Conservation (phyloP, 2,329 filamentous ascomycete genomes). For the Phialemonium atrogriseum region DNA sequence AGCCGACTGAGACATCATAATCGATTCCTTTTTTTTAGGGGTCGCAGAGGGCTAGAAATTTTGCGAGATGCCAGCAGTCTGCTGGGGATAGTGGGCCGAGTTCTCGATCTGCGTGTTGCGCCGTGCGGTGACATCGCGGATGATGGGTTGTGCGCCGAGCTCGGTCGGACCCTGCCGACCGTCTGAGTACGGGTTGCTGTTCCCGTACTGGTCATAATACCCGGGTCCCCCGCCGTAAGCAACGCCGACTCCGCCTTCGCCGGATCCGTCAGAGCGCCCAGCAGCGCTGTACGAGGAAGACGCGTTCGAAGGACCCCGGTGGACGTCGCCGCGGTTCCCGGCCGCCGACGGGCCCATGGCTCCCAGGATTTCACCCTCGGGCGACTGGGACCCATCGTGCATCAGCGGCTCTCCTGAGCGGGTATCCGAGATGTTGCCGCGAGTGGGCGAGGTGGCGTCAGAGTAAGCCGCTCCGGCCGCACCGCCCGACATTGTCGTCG, state of each 20-base stretch:
- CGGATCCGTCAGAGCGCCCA: conserved; percentile 62
- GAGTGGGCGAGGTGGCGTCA: conserved; percentile 57
- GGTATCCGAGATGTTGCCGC: conserved; percentile 57
- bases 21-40: too few species aligned
- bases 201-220: conserved; percentile 53
- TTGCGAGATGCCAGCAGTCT: conserved; percentile 91
- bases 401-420: conserved; percentile 61
- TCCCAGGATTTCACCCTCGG: conserved; percentile 76
- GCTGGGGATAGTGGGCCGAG: conserved; percentile 79
- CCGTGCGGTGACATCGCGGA: conserved; percentile 84
- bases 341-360: conserved; percentile 68
- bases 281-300: conserved; percentile 90
- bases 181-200: conserved; percentile 47
- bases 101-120: conserved; percentile 94
- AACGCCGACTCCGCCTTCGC: conserved; percentile 37
- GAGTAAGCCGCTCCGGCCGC: conserved; percentile 59
- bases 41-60: conserved; percentile 62
- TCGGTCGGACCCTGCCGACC: conserved; percentile 31
- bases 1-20: too few species aligned
- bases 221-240: conserved; percentile 37
- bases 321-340: conserved; percentile 64
- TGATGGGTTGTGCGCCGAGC: conserved; percentile 61
- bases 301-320: conserved; percentile 86
- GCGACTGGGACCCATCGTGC: conserved; percentile 41
- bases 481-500: conserved; percentile 80